These are phyloP conservation scores for Amaranthus cruentus DNA, from an alignment of 148 eudicot genomes.

Conservation along the genomic window DNA sequence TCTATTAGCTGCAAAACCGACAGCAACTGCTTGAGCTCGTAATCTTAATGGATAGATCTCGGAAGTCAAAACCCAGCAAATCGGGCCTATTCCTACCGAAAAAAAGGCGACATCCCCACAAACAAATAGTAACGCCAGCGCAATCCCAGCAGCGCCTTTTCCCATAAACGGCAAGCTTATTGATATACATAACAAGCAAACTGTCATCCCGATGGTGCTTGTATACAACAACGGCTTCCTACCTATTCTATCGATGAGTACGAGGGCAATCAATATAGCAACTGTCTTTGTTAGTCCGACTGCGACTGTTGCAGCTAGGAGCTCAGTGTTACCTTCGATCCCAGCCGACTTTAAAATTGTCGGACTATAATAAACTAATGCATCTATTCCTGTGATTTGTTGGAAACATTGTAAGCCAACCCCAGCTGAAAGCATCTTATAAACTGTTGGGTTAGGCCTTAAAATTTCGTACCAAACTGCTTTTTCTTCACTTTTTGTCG, in stretches of 20 bases:
- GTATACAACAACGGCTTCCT: conserved; percentile 74
- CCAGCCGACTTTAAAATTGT: conserved; percentile 64
- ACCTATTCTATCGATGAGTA: conserved; percentile 64
- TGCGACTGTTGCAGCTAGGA: conserved; percentile 82
- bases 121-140: conserved; percentile 45
- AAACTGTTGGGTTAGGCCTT: conserved; percentile 54
- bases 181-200: conserved; percentile 58
- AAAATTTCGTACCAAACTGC: conserved; percentile 75
- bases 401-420: conserved; percentile 77
- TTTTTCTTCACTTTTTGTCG: conserved; percentile 33
- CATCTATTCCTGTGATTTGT: conserved; percentile 83
- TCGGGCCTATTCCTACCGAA: conserved; percentile 80
- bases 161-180: conserved; percentile 40
- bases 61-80: conserved; percentile 76
- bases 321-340: conserved; percentile 46
- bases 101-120: conserved; percentile 87
- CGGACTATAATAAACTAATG: conserved; percentile 84
- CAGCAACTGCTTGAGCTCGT: conserved; percentile 71
- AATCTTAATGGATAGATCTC: conserved; percentile 74
- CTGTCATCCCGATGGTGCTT: conserved; percentile 89
- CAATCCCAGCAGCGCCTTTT: conserved; percentile 36
- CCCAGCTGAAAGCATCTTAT: conserved; percentile 62
- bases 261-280: conserved; percentile 52
- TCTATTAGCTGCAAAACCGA: conserved; percentile 71
- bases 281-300: conserved; percentile 67